Conservation (phyloP, 2,329 filamentous ascomycete genomes). For the Pezicula rhizophila region DNA sequence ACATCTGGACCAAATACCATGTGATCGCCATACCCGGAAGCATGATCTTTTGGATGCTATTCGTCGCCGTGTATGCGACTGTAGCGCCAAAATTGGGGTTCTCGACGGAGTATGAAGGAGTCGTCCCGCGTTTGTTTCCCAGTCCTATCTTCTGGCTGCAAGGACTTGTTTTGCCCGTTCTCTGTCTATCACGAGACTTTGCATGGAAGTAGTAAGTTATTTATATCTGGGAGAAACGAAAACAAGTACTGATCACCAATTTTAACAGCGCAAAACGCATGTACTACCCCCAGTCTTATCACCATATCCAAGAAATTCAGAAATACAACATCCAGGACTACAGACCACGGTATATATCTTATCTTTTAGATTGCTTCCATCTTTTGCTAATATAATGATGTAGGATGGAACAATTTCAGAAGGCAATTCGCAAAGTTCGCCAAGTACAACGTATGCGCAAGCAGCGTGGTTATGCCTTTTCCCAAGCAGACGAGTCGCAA, state of each 20-base stretch:
- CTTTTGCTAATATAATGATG: conserved; percentile 16
- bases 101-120: conserved; percentile 77
- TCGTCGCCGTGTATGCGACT: conserved; percentile 80
- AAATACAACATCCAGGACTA: conserved; percentile 99
- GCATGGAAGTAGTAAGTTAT: conserved; percentile 78
- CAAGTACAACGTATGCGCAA: conserved; percentile 99
- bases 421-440: conserved; percentile 95
- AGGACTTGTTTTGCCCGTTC: conserved; percentile 68
- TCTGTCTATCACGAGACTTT: conserved; percentile 85
- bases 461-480: conserved; percentile 96
- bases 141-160: conserved; percentile 90
- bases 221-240: background rate
- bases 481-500: conserved; percentile 93
- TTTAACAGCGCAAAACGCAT: conserved; percentile 67
- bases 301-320: conserved; percentile 98
- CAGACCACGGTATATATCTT: conserved; percentile 67
- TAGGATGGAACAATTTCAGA: conserved; percentile 99
- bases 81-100: conserved; percentile 78
- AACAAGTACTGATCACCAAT: conserved; percentile 13
- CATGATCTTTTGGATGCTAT: conserved; percentile 84
- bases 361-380: background rate
- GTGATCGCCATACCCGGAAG: conserved; percentile 92
- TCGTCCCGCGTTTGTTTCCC: conserved; percentile 73
- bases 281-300: conserved; percentile 93
- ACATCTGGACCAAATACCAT: conserved; percentile 98